Base-by-base conservation (phyloP, 139 green algal species). In the Coccomyxa sp. region DNA sequence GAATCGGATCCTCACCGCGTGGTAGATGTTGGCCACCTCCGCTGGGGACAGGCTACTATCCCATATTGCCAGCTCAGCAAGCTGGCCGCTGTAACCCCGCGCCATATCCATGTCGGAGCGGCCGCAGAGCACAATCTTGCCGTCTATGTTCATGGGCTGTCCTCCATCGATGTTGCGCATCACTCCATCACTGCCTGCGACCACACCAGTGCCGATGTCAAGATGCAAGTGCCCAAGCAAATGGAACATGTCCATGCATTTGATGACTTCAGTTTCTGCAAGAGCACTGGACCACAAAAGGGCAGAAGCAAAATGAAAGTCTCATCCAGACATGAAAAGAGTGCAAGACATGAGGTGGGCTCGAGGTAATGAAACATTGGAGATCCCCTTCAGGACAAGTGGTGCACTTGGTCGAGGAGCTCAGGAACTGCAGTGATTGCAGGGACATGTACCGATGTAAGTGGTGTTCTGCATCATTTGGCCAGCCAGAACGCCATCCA, bases 401-500 rank as follows among this genome's bases (percentile, higher is more conserved):
- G 38, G 38, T 51, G 38, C n/a, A 7, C 38, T 51, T 51, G 38
- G 3, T 51, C 38, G n/a, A n/a, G n/a, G n/a, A n/a, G n/a, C n/a
- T n/a, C n/a, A n/a, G n/a, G n/a, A n/a, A n/a, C n/a, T n/a, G 38
- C 38, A 51, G 38, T 7, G 38, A 51, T 51, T 51, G 38, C 38
- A 51, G 38, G 38, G 38, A 78, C 27, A n/a, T 27, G 10, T 58
- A 82, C 78, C 78, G 12, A 63, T 51, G 27, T 82, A 82, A 12
- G 25, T 82, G 14, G 68, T 23, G 58, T 82, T 75, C 27, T 27
- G 23, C 57, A 14, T 25, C 78, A 74, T 45, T 13, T 14, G 14
- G 16, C 57, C 79, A 18, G 82, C 86, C 84, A 88, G 77, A 30
- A 59, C 11, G 9, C 91, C 91, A 71, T 93, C 90, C n/a, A 91